Evolutionary conservation across 768 basidiomycete species (phyloP), one percentile per base, ranked within the genome.

Genomic region (Omphalotus guepiniiformis): DNA sequence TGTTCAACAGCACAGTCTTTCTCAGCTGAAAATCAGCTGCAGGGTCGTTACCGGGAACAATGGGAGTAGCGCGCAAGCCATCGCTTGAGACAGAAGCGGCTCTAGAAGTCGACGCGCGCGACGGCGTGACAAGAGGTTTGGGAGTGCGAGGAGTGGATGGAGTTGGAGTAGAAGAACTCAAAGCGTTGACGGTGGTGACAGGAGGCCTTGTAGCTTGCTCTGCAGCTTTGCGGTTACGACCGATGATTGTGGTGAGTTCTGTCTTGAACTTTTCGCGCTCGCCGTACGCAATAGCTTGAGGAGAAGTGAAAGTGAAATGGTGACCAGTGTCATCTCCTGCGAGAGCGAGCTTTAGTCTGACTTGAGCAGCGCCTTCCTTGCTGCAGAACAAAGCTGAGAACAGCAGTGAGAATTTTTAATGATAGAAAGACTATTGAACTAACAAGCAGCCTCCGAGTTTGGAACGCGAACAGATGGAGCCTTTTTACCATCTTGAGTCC

Each of bases 231-330:
- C 83, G 78, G 66, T 93, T 93, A 42, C 76, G 78, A 54, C 80
- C 77, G 51, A 94, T 87, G 61, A 92, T 84, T 44, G 71, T 73
- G 6, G 85, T 87, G 47, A 93, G 71, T 59, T 88, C 85, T 34
- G 71, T 71, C 70, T 93, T 93, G 76, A 93, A 92, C 55, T 73
- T 73, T 67, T 91, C 89, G 56, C 91, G 79, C 60, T 93, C 91
- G 22, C 69, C 58, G 47, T 78, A 69, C 27, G 90, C 87, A 55
- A 76, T 64, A 1, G 80, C 65, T 49, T 76, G 78, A 2, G 85
- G 78, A 1, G 85, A 78, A 1, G 76, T 81, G 67, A 89, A 92
- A 1, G 85, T 85, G 63, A 93, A 94, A 57, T 83, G 88, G 69
- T 89, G 85, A 6, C 85, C 87, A 11, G 73, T 74, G 47, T 87